Evolutionary conservation across 805 yeast genomes (phyloP), one percentile per base, ranked within the genome.

Genomic region (Ogataea paradorogensis): DNA sequence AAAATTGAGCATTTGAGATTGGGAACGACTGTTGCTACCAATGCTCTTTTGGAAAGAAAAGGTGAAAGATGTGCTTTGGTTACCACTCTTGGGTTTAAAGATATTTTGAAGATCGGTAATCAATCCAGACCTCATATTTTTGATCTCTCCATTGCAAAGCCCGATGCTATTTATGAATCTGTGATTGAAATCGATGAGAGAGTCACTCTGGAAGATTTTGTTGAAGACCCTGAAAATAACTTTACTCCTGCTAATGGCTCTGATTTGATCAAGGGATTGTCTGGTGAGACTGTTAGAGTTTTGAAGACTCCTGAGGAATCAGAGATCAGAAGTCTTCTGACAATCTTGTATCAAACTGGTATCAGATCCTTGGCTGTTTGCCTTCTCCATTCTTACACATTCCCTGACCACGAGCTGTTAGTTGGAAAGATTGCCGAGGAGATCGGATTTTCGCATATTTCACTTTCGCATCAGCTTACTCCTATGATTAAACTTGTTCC

Each of bases 21-120:
- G 84, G 97, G 97, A 3, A 89, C 97, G 4, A 90, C 97, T 0
- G 93, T 89, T 9, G 98, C 99, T 2, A 91, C 98, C 7, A 91
- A 91, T 64, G 96, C 98, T 1, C 71, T 93, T 24, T 70, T 91
- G 44, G 98, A 91, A 57, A 73, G 98, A 47, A 89, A 89, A 56
- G 99, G 98, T 36, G 95, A 89, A 42, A 67, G 79, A 23, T 90
- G 95, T 51, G 95, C 93, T 1, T 70, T 91, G 43, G 62, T 90
- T 5, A 88, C 95, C 2, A 86, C 97, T 11, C 83, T 80, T 53
- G 99, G 97, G 0, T 91, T 88, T 63, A 78, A 77, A 50, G 97
- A 91, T 56, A 79, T 85, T 27, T 67, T 91, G 45, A 63, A 70
- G 2, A 90, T 91, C 50, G 98, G 98, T 2, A 89, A 87, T 56